Evolutionary conservation across 495 filamentous ascomycete species (phyloP).

Genomic region (Staphylotrichum tortipilum): DNA sequence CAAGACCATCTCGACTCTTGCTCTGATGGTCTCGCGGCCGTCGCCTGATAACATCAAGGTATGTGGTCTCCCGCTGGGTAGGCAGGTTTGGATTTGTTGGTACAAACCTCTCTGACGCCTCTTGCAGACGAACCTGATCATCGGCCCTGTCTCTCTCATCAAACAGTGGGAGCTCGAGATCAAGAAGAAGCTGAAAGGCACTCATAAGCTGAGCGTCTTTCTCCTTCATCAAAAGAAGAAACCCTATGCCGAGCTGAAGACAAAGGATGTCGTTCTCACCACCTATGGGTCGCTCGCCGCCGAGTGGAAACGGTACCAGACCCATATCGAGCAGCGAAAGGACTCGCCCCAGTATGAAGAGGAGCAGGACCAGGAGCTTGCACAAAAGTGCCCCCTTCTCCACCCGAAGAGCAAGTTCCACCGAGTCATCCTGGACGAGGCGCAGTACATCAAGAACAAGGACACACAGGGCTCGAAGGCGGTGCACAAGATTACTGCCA

Average conservation of each 20-base stretch:
- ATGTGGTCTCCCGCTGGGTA: not conserved
- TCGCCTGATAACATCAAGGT: slow-evolving; percentile 44
- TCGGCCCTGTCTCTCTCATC: slow-evolving; percentile 79
- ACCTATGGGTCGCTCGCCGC: slow-evolving; percentile 74
- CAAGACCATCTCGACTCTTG: slow-evolving; percentile 85
- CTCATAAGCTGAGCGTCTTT: slow-evolving; percentile 53
- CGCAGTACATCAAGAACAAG: slow-evolving; percentile 89
- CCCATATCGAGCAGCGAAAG: slow-evolving; percentile 15
- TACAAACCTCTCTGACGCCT: slow-evolving; percentile 8
- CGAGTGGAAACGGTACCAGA: slow-evolving; percentile 50
- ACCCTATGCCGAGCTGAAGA: slow-evolving; percentile 52
- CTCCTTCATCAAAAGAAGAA: slow-evolving; percentile 54
- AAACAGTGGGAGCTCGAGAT: slow-evolving; percentile 90
- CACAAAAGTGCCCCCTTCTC: slow-evolving; percentile 49
- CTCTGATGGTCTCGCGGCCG: slow-evolving; percentile 68
- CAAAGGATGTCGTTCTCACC: slow-evolving; percentile 78
- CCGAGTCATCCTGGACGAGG: slow-evolving; percentile 84
- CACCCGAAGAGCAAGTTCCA: slow-evolving; percentile 63
- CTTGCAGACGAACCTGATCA: slow-evolving; percentile 69
- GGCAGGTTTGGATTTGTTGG: too few relatives aligned
- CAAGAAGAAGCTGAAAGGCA: slow-evolving; percentile 52
- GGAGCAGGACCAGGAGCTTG: slow-evolving; percentile 19
- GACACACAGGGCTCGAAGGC: slow-evolving; percentile 57
- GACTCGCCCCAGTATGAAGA: slow-evolving; percentile 7
- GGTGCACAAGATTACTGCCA: slow-evolving; percentile 51